Evolutionary conservation across 2,329 filamentous ascomycete genomes (phyloP).

Genomic region (Apiospora pterosperma): DNA sequence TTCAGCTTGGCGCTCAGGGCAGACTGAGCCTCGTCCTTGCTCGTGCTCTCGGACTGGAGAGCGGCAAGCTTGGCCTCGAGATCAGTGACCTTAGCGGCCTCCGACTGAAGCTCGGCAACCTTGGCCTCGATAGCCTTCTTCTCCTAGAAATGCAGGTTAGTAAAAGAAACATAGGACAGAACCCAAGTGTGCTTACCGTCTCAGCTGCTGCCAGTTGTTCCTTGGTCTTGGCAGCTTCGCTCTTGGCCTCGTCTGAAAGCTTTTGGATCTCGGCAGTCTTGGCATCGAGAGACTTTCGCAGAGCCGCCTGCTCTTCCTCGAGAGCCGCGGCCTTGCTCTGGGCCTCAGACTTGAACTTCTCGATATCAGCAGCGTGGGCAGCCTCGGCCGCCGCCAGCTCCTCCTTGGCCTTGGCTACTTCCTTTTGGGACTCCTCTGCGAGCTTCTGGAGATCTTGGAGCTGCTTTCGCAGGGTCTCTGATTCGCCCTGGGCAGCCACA

Average conservation of each 20-base stretch:
- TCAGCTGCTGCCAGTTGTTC: slow-evolving; percentile 32
- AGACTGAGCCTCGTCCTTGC: slow-evolving; percentile 16
- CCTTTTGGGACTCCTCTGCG: slow-evolving; percentile 25
- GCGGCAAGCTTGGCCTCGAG: slow-evolving; percentile 22
- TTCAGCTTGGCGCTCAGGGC: slow-evolving; percentile 16
- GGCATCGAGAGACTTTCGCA: slow-evolving; percentile 26
- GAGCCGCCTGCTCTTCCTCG: slow-evolving; percentile 22
- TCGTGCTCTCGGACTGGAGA: slow-evolving; percentile 18
- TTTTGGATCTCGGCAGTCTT: slow-evolving; percentile 28
- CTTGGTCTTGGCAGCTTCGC: slow-evolving; percentile 33
- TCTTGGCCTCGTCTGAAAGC: slow-evolving; percentile 31
- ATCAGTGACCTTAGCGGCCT: slow-evolving; percentile 7
- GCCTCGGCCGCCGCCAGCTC: slow-evolving; percentile 21
- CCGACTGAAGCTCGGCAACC: slow-evolving; percentile 20
- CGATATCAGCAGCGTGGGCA: slow-evolving; percentile 16
- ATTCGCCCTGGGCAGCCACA: slow-evolving; percentile 19
- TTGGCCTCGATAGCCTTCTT: slow-evolving; percentile 22
- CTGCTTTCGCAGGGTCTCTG: slow-evolving; percentile 12
- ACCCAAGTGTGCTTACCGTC: slow-evolving; percentile 21
- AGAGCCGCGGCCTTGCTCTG: slow-evolving; percentile 29
- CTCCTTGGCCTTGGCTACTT: slow-evolving; percentile 26
- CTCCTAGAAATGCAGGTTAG: slow-evolving; percentile 14
- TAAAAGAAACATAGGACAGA: neutral
- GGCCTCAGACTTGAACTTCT: slow-evolving; percentile 27
- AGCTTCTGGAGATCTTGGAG: slow-evolving; percentile 22